Evolutionary conservation across 345 rosid species (phyloP), one percentile per base, ranked within the genome.

Genomic region (Erodium maritimum): DNA sequence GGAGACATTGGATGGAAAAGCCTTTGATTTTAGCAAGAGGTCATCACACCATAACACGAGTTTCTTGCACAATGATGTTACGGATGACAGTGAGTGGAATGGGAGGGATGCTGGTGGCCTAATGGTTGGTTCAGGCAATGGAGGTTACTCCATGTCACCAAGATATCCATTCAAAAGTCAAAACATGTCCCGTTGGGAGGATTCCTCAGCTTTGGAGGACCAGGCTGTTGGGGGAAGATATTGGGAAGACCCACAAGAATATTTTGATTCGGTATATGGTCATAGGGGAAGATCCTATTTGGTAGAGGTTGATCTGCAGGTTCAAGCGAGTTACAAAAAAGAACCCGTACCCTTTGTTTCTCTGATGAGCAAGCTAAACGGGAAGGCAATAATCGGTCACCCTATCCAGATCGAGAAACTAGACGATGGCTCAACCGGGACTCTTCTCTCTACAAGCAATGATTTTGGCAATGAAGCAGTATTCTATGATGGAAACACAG

Each of bases 321-420:
- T 94, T 67, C 85, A 79, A 82, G 83, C 82, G 55, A 79, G 86
- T 74, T 87, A 90, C 73, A 78, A 61, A 66, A 90, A 80, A 68
- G 86, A 79, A 61, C 83, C 68, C 37, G 95, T 87, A 57, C 99
- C 99, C 13, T 78, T 94, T 65, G 82, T 85, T 61, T 87, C 99
- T 46, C 74, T 81, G 70, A 75, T 73, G 70, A 87, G 99, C 81
- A 90, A 82, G 73, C 63, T 85, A 52, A 76, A 82, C 63, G 88
- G 97, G 61, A 80, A 81, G 74, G 94, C 99, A 57, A 84, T 94
- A 63, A 81, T 90, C 62, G 99, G 99, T 59, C 97, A 94, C 72
- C 91, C 91, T 0, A 77, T 90, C 68, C 87, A 78, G 66, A 75
- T 86, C 50, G 90, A 94, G 75, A 76, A 80, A 52, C 55, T 90